phyloP scores from a whole-genome alignment of 2,329 filamentous ascomycete genomes.

The Pseudonectria buxi region DNA sequence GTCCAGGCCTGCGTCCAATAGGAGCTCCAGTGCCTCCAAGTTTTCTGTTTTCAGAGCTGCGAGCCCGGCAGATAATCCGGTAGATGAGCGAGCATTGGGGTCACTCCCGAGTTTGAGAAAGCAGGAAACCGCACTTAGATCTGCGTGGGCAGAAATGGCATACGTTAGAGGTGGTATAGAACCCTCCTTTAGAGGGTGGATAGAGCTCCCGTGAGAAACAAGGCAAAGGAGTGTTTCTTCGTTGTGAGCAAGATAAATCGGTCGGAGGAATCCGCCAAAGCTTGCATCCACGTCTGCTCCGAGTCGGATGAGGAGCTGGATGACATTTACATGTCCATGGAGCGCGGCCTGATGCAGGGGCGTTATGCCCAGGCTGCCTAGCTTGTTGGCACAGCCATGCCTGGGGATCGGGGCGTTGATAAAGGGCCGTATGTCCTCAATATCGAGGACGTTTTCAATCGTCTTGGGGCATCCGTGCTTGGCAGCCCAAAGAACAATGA shows the following conservation, averaged over 20 bases:
- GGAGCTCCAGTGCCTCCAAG: constrained; percentile 1
- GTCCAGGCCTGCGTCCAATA: constrained; percentile 5
- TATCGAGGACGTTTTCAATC: neutral
- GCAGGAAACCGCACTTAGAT: neutral
- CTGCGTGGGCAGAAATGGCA: neutral
- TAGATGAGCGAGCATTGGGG: neutral
- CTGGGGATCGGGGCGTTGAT: constrained; percentile 5
- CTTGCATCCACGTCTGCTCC: neutral
- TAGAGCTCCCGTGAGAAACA: constrained; percentile 2
- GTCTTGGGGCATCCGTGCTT: constrained; percentile 1
- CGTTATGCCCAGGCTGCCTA: constrained; percentile 2
- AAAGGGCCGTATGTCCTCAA: neutral
- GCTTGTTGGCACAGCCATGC: neutral
- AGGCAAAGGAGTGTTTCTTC: constrained; percentile 2
- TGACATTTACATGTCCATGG: constrained; percentile 1
- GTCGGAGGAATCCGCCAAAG: neutral
- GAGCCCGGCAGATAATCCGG: neutral
- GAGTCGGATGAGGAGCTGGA: constrained; percentile 1
- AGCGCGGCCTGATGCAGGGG: constrained; percentile 5
- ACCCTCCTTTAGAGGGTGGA: neutral
- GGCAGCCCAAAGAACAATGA: constrained; percentile 4
- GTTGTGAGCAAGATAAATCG: constrained; percentile 5
- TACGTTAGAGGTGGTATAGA: neutral
- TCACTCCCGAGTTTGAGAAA: constrained; percentile 2
- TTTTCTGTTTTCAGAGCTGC: constrained; percentile 1